phyloP scores from a whole-genome alignment of 495 filamentous ascomycete genomes.

The Hypoxylon crocopeplum region DNA sequence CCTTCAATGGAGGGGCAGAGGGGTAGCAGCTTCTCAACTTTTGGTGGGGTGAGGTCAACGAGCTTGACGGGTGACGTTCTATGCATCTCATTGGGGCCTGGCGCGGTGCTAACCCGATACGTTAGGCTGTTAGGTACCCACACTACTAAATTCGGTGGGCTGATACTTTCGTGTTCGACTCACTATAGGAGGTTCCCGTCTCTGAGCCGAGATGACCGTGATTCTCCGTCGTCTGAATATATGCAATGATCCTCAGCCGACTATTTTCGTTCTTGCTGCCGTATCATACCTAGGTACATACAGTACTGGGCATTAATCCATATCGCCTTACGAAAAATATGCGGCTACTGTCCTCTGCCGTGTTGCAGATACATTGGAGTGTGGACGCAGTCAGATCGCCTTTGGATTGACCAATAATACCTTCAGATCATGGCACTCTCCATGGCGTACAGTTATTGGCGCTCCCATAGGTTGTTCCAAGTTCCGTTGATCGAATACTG shows the following conservation, averaged over 20 bases:
- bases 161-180: conserved; percentile 11
- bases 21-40: conserved; percentile 6
- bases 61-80: conserved; percentile 33
- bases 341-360: not conserved
- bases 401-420: conserved; percentile 15
- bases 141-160: conserved; percentile 10
- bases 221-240: conserved; percentile 13
- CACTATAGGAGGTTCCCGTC: conserved; percentile 22
- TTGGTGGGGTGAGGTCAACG: conserved; percentile 37
- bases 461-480: too few relatives aligned
- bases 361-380: not conserved
- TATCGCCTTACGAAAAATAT: conserved; percentile 1
- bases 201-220: not conserved
- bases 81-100: conserved; percentile 1
- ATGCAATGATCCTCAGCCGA: conserved; percentile 23
- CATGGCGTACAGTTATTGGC: not conserved
- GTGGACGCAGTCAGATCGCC: not conserved
- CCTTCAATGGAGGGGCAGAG: conserved; percentile 20
- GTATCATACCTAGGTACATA: not conserved
- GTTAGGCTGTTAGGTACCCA: conserved; percentile 12
- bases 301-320: not conserved
- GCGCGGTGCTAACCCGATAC: conserved; percentile 21
- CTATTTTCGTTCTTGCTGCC: conserved; percentile 1
- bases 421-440: not conserved
- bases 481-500: too few relatives aligned